Evolutionary conservation across 345 rosid species (phyloP).

Genomic region (Boechera divaricarpa): DNA sequence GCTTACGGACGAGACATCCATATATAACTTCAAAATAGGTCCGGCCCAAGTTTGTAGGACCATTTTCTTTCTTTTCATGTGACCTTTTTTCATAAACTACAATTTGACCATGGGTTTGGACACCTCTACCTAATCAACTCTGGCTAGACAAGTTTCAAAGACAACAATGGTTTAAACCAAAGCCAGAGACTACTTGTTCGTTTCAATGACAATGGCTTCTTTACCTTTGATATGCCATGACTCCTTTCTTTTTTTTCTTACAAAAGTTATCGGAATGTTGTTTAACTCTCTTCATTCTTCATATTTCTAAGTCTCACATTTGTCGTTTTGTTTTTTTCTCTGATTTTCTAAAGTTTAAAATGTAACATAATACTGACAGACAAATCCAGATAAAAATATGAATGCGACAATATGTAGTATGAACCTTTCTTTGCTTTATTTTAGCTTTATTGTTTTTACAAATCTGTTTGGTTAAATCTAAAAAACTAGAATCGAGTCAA

Average conservation of each 20-base stretch:
- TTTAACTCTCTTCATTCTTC: background rate
- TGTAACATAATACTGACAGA: background rate
- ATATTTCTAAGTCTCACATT: background rate
- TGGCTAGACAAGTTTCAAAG: background rate
- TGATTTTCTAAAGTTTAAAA: background rate
- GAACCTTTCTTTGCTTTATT: background rate
- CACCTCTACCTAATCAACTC: conserved; percentile 4
- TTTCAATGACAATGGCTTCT: background rate
- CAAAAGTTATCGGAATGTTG: background rate
- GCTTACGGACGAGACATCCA: conserved; percentile 45
- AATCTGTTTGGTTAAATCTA: background rate
- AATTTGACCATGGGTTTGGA: background rate
- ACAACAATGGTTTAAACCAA: background rate
- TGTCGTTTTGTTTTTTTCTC: background rate
- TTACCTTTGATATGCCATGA: background rate
- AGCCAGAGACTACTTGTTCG: background rate
- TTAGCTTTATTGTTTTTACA: background rate
- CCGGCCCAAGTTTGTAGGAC: conserved; percentile 30
- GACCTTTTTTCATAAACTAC: background rate
- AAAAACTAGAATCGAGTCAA: background rate
- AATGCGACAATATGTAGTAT: background rate
- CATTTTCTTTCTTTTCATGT: background rate
- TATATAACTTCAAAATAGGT: conserved; percentile 59
- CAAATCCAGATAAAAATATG: background rate
- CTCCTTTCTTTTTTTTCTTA: background rate